Evolutionary conservation across 2,329 filamentous ascomycete species (phyloP), one percentile per base, ranked within the genome.

Genomic region (Acrodontium crateriforme): DNA sequence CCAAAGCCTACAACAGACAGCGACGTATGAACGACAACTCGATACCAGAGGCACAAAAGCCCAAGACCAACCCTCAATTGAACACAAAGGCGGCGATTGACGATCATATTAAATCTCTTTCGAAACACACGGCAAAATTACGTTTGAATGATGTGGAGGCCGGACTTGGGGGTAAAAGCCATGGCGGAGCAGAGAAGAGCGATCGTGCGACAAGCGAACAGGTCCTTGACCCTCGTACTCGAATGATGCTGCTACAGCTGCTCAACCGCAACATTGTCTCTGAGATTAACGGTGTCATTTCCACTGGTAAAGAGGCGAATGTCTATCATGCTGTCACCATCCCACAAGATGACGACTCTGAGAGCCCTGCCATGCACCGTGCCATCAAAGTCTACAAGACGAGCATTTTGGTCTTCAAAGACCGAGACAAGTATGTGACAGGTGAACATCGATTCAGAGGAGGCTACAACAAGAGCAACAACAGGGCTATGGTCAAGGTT

Each of bases 321-420:
- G 89, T 98, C 15, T 98, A 98, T 58, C 83, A 91, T 38, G 84
- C 87, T 11, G 67, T 92, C 8, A 69, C 74, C 3, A 62, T 71
- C 27, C 59, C 63, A 1, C 55, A 62, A 4, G 58, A 72, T 5
- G 66, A 69, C 7, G 57, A 67, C 6, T 62, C 63, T 20, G 54
- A 57, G 11, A 44, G 51, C 2, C 59, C 70, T 1, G 20, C 8
- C 8, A 58, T 74, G 1, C 82, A 93, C 47, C 73, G 83, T 26
- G 89, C 89, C 9, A 84, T 95, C 64, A 98, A 98, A 60, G 82
- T 98, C 27, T 98, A 98, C 71, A 98, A 98, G 68, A 98, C 89
- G 6, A 80, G 81, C 30, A 98, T 98, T 39, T 63, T 98, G 17
- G 84, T 91, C 14, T 98, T 98, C 72, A 95, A 95, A 60, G 89